Conservation (phyloP, 148 eudicot genomes). For the Nepenthes gracilis region DNA sequence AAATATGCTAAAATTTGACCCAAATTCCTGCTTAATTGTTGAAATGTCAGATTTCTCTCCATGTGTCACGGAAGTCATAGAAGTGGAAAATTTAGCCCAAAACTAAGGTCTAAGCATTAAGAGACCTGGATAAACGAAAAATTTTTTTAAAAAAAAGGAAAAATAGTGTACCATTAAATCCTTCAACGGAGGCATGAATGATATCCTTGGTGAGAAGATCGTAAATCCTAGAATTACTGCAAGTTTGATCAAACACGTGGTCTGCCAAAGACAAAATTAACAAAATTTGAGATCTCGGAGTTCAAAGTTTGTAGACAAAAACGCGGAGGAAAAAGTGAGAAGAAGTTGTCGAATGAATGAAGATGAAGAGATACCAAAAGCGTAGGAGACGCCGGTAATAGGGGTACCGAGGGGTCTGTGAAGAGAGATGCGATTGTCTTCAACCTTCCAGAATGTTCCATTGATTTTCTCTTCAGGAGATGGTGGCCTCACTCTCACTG, state of each 20-base stretch:
- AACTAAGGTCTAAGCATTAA: too few relatives aligned
- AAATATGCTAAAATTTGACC: too few relatives aligned
- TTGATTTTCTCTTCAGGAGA: conserved; percentile 10
- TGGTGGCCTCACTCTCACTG: conserved; percentile 58
- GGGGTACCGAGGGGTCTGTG: conserved; percentile 67
- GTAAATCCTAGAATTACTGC: conserved; percentile 79
- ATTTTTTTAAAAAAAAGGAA: neutral
- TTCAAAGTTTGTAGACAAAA: neutral
- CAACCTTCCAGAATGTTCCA: conserved; percentile 61
- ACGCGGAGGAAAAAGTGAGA: neutral
- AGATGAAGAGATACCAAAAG: conserved; percentile 41
- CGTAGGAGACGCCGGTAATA: conserved; percentile 48
- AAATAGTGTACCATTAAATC: conserved; percentile 61
- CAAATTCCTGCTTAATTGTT: too few relatives aligned
- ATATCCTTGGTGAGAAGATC: conserved; percentile 85
- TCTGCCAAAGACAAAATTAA: conserved; percentile 30
- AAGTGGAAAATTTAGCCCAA: too few relatives aligned
- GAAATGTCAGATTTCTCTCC: too few relatives aligned
- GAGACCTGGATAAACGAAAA: neutral
- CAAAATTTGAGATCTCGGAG: neutral
- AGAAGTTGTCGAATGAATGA: neutral
- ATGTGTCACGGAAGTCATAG: too few relatives aligned
- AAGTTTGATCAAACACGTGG: conserved; percentile 81
- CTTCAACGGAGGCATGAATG: conserved; percentile 72
- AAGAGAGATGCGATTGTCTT: conserved; percentile 68